Evolutionary conservation across 352 stramenopile species (phyloP).

Genomic region (Pythium sp.): DNA sequence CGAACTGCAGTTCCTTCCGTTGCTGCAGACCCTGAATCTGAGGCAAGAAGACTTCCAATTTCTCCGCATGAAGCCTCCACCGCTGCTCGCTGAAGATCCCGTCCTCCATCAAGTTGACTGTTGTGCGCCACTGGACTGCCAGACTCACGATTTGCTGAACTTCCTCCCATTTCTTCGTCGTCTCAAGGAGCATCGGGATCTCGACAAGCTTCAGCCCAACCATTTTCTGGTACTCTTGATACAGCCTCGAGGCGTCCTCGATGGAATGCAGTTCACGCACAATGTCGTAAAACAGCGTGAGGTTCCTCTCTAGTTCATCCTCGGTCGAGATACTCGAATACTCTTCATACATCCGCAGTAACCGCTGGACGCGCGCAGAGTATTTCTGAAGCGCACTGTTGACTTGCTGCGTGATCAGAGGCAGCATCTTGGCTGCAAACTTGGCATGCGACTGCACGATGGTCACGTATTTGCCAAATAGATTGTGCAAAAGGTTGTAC

Average conservation of each 20-base stretch:
- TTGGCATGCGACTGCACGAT: constrained; percentile 53
- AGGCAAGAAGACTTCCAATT: constrained; percentile 33
- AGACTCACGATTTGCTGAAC: constrained; percentile 58
- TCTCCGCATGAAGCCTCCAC: constrained; percentile 41
- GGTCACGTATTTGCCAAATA: constrained; percentile 44
- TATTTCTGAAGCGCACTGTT: constrained; percentile 54
- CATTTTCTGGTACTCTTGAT: constrained; percentile 71
- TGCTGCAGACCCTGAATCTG: constrained; percentile 34
- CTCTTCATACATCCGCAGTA: constrained; percentile 55
- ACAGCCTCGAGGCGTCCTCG: constrained; percentile 48
- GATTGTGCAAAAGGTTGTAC: constrained; percentile 49
- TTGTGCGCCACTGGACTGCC: constrained; percentile 40
- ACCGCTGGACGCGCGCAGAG: constrained; percentile 41
- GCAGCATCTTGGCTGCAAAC: constrained; percentile 62
- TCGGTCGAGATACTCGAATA: constrained; percentile 40
- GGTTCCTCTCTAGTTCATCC: constrained; percentile 58
- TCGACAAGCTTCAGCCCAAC: constrained; percentile 62
- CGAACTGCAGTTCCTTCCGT: constrained; percentile 26
- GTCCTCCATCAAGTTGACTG: constrained; percentile 56
- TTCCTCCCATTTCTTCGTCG: constrained; percentile 43
- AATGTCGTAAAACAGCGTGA: constrained; percentile 49
- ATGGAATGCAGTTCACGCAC: constrained; percentile 44
- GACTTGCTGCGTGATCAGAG: constrained; percentile 69
- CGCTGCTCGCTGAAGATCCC: constrained; percentile 64
- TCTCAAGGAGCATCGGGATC: constrained; percentile 43